Evolutionary conservation across 106 monocot genomes (phyloP), one percentile per base, ranked within the genome.

Genomic region (Allium fistulosum): DNA sequence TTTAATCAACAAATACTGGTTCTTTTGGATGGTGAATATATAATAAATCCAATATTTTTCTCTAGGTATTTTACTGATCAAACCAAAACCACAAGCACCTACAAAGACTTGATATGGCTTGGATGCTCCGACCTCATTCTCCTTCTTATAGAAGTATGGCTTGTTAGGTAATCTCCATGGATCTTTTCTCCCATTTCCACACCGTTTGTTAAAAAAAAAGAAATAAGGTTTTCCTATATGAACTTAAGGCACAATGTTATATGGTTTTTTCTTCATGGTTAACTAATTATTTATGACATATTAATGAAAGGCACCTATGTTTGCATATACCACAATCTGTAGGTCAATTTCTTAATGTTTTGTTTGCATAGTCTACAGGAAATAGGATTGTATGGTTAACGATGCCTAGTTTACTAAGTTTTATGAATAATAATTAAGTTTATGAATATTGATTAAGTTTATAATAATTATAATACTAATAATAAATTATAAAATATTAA

Each of bases 31-130:
- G 7, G 7, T 15, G 11, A 59, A 22, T 22, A 22, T 22, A 1
- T 59, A 59, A 12, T 17, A 59, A 10, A 17, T 59, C 58, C 17
- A 4, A 18, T 13, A 37, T 27, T 56, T 22, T 68, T 75, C 7
- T 75, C 46, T 77, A 99, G 97, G 97, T 52, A 90, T 86, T 74
- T 65, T 99, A 26, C 55, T 99, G 37, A 90, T 99, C 64, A 92
- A 99, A 70, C 97, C 97, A 49, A 99, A 99, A 69, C 97, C 97
- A 12, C 92, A 99, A 64, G 97, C 92, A 62, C 97, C 97, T 18
- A 99, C 92, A 27, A 99, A 99, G 66, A 92, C 92, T 72, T 92
- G 92, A 92, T 99, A 99, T 80, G 97, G 92, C 61, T 99, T 89
- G 97, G 97, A 99, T 87, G 97, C 87, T 69, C 89, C 92, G 48